Evolutionary conservation across 2,329 filamentous ascomycete species (phyloP).

Genomic region (Colletotrichum salicis): DNA sequence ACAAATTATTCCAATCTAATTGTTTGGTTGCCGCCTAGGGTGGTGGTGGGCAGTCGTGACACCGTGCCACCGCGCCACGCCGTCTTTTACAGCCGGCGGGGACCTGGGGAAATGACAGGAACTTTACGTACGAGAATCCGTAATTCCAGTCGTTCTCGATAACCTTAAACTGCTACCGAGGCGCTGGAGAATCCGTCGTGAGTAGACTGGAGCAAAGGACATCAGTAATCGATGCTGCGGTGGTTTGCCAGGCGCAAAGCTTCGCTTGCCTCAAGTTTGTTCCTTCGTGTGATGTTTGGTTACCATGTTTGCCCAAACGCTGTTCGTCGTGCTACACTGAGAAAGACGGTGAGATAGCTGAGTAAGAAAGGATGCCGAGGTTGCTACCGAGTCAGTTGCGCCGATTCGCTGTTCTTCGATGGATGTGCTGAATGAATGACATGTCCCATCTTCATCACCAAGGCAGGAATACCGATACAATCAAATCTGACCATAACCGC

Average conservation of each 20-base stretch:
- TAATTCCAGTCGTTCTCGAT: slow-evolving; percentile 8
- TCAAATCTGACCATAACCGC: neutral
- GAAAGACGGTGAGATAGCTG: neutral
- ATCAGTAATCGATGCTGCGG: neutral
- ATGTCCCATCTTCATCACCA: neutral
- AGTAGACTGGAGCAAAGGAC: neutral
- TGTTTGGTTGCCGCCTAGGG: neutral
- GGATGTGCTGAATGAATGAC: neutral
- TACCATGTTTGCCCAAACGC: neutral
- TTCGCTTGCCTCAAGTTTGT: neutral
- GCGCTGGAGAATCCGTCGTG: neutral
- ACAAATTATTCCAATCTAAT: slow-evolving; percentile 5
- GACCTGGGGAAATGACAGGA: slow-evolving; percentile 18
- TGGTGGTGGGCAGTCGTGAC: neutral
- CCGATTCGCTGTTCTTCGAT: neutral
- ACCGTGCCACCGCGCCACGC: slow-evolving; percentile 6
- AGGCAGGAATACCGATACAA: neutral
- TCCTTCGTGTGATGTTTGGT: too few species aligned
- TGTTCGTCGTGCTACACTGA: neutral
- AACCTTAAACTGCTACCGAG: slow-evolving; percentile 19
- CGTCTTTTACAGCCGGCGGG: neutral
- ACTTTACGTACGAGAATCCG: slow-evolving; percentile 30
- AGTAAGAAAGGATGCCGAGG: neutral
- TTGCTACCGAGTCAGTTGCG: slow-evolving; percentile 17
- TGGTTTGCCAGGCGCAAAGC: neutral